These are phyloP conservation scores for Porphyrellus cyaneotinctus DNA, from an alignment of 768 basidiomycete species.

Conservation along the genomic window DNA sequence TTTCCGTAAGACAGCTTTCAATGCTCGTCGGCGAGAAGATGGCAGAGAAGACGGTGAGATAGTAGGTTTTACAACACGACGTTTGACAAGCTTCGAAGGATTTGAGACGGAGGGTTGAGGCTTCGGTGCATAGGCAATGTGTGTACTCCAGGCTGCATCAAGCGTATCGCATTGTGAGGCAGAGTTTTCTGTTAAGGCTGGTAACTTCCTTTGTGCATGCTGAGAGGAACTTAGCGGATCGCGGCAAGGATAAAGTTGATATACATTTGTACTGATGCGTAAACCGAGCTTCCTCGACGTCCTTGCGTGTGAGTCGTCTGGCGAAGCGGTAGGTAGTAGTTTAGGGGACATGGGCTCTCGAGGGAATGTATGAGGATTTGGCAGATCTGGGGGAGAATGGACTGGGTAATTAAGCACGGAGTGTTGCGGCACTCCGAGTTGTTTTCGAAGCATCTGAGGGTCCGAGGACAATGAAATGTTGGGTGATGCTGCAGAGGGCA, in stretches of 20 bases:
- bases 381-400: constrained; percentile 16
- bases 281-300: constrained; percentile 1
- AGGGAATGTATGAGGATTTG: constrained; percentile 21
- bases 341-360: not conserved
- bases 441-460: constrained; percentile 25
- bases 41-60: not conserved
- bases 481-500: constrained; percentile 16
- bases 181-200: not conserved
- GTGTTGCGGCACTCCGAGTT: constrained; percentile 30
- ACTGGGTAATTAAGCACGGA: constrained; percentile 24
- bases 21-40: not conserved
- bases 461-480: constrained; percentile 19
- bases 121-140: not conserved
- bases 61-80: not conserved
- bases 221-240: not conserved
- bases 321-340: not conserved
- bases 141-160: not conserved
- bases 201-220: not conserved
- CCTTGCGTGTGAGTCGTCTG: not conserved
- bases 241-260: not conserved
- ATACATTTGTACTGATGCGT: constrained; percentile 1
- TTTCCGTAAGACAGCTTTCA: constrained; percentile 7
- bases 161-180: not conserved
- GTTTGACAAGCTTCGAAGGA: constrained; percentile 8
- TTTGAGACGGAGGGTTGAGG: not conserved